phyloP scores from a whole-genome alignment of 1,139 yeast genomes.

The Suzukiozyma palmioleophila region DNA sequence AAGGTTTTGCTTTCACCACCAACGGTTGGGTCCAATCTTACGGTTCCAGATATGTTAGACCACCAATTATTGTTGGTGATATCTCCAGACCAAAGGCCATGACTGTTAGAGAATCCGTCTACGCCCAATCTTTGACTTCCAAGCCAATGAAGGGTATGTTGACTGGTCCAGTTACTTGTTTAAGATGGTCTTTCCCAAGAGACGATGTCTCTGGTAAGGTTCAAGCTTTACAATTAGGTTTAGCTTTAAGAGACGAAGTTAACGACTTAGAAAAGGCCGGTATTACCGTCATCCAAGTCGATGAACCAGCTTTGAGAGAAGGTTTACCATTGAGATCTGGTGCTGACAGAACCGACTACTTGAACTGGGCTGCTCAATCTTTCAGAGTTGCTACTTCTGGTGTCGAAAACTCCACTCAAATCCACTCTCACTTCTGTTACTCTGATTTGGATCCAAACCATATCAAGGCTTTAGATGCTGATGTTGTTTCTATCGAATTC shows the following conservation, averaged over 20 bases:
- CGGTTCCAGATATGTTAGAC: conserved; percentile 99
- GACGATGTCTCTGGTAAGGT: conserved; percentile 91
- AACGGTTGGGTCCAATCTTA: conserved; percentile 99
- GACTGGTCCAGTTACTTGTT: conserved; percentile 98
- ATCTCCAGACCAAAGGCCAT: conserved; percentile 97
- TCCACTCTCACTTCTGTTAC: conserved; percentile 99
- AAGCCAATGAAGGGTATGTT: conserved; percentile 99
- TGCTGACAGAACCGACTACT: conserved; percentile 92
- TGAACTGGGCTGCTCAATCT: conserved; percentile 98
- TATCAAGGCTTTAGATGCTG: conserved; percentile 99
- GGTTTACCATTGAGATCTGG: conserved; percentile 99
- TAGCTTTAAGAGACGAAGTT: conserved; percentile 98
- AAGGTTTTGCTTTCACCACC: conserved; percentile 96
- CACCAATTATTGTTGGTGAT: conserved; percentile 98
- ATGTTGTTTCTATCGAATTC: conserved; percentile 98
- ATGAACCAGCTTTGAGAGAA: conserved; percentile 99
- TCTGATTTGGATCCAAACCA: conserved; percentile 99
- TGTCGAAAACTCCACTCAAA: conserved; percentile 91
- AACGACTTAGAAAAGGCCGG: conserved; percentile 98
- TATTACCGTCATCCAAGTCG: conserved; percentile 96
- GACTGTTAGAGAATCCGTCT: conserved; percentile 98
- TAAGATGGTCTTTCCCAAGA: conserved; percentile 99
- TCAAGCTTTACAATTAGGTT: conserved; percentile 95
- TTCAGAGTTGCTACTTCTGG: conserved; percentile 99
- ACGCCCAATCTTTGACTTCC: conserved; percentile 93